Percentiles rank a stretch among this genome's conserved stretches.
Conservation (phyloP, 1,139 yeast genomes). For the Hansenula anomala region DNA sequence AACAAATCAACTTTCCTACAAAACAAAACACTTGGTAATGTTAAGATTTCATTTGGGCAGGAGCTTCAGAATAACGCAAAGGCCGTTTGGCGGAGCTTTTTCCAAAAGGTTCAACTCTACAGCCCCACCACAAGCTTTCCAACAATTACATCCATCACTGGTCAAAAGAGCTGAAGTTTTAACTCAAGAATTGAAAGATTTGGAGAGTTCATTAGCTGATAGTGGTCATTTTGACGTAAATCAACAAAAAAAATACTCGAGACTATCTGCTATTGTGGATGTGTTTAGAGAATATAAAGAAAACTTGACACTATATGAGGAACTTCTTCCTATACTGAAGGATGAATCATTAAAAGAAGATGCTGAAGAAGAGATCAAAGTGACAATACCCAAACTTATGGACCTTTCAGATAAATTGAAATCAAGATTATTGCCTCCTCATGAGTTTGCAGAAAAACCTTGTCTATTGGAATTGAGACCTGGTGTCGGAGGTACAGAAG, state of each 20-base stretch:
- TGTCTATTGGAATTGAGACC: slow-evolving; percentile 86
- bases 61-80: neutral
- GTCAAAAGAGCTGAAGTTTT: slow-evolving; percentile 55
- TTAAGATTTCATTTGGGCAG: neutral
- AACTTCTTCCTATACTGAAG: slow-evolving; percentile 30
- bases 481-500: slow-evolving; percentile 96
- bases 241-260: slow-evolving; percentile 52
- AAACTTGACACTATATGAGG: slow-evolving; percentile 29
- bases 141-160: slow-evolving; percentile 55
- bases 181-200: slow-evolving; percentile 40
- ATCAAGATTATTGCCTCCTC: slow-evolving; percentile 63
- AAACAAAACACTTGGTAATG: neutral
- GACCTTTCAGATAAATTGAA: slow-evolving; percentile 43
- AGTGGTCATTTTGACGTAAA: slow-evolving; percentile 50
- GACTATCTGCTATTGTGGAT: slow-evolving; percentile 49
- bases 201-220: slow-evolving; percentile 39
- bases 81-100: neutral
- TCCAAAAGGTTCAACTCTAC: slow-evolving; percentile 7
- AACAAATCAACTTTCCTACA: too few species aligned
- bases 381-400: slow-evolving; percentile 25
- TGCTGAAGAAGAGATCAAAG: slow-evolving; percentile 29
- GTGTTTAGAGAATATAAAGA: slow-evolving; percentile 43
- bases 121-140: slow-evolving; percentile 16
- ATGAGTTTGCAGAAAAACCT: slow-evolving; percentile 71
- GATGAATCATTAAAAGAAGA: slow-evolving; percentile 33